Evolutionary conservation across 768 basidiomycete genomes (phyloP), one percentile per base, ranked within the genome.

Genomic region (Collybia nuda): DNA sequence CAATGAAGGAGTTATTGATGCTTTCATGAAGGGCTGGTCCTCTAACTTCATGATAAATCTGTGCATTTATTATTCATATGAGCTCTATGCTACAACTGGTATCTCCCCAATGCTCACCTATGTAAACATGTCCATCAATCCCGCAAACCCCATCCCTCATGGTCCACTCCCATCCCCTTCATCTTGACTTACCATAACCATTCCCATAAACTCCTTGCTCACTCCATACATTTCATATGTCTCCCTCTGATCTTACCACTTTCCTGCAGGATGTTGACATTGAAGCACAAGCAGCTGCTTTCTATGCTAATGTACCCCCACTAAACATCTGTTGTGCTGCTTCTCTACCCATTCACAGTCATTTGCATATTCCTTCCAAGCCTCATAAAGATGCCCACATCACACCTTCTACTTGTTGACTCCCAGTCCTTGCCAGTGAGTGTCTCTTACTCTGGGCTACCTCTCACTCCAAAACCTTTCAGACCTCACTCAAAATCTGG

Each of bases 61-160:
- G 12, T 58, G 55, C n/a, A 52, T 65, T 12, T 36, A 50, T 4
- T 56, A 55, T 24, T 57, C 49, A 5, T 49, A 52, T n/a, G 37
- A 55, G 0, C 38, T 65, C 2, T 50, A 62, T 1, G 39, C 41
- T 1, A 40, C 57, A 0, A 41, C 41, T 0, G 62, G 63, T 32
- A 57, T 71, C 18, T 51, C 57, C 0, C 41, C 56, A 2, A 14
- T 41, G 2, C 56, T 67, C 14, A 1, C 24, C 1, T 70, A 69
- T 29, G 56, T 68, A 9, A 40, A 55, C 0, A 65, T 69, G 5
- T 53, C 29, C 0, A 40, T 55, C 0, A 71, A 73, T 37, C 63
- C 55, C 0, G 70, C 68, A 11, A 69, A 73, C 52, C 64, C 64
- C 12, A 49, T 65, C 32, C 67, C 62, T 9, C 56, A 56, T 18